phyloP scores from a whole-genome alignment of 805 yeast genomes.

The Monosporozyma siamensis region DNA sequence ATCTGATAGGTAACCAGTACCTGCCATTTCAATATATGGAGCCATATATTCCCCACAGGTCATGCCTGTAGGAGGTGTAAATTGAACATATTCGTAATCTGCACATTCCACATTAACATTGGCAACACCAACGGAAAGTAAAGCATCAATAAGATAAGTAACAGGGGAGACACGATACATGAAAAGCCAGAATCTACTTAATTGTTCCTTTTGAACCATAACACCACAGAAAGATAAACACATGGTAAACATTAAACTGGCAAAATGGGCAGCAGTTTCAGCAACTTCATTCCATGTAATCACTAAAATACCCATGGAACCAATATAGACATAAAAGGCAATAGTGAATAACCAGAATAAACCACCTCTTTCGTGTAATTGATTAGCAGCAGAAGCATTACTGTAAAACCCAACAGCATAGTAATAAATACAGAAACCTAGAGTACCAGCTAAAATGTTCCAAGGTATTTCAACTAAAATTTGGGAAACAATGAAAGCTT shows the following conservation, averaged over 20 bases:
- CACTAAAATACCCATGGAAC: constrained; percentile 49
- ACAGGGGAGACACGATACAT: constrained; percentile 69
- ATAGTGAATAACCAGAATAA: constrained; percentile 38
- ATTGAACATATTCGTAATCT: constrained; percentile 36
- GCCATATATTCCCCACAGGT: constrained; percentile 51
- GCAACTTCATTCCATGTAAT: constrained; percentile 51
- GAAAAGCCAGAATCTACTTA: constrained; percentile 75
- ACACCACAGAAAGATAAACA: constrained; percentile 73
- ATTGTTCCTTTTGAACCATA: constrained; percentile 43
- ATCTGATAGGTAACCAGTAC: constrained; percentile 43
- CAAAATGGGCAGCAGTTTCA: constrained; percentile 56
- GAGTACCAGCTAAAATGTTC: constrained; percentile 52
- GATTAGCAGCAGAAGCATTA: constrained; percentile 49
- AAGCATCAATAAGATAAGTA: constrained; percentile 52
- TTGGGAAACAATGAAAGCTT: constrained; percentile 51
- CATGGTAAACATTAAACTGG: constrained; percentile 49
- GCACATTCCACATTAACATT: constrained; percentile 41
- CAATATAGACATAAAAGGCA: constrained; percentile 45
- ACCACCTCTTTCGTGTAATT: constrained; percentile 47
- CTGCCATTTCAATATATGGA: constrained; percentile 26
- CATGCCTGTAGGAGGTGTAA: constrained; percentile 46
- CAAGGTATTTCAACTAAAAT: constrained; percentile 59
- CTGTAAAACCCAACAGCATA: constrained; percentile 61
- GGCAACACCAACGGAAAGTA: constrained; percentile 48
- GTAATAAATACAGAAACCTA: constrained; percentile 54